These are phyloP conservation scores for Phlebiopsis gigantea DNA, from an alignment of 768 basidiomycete genomes.

Conservation along the genomic window DNA sequence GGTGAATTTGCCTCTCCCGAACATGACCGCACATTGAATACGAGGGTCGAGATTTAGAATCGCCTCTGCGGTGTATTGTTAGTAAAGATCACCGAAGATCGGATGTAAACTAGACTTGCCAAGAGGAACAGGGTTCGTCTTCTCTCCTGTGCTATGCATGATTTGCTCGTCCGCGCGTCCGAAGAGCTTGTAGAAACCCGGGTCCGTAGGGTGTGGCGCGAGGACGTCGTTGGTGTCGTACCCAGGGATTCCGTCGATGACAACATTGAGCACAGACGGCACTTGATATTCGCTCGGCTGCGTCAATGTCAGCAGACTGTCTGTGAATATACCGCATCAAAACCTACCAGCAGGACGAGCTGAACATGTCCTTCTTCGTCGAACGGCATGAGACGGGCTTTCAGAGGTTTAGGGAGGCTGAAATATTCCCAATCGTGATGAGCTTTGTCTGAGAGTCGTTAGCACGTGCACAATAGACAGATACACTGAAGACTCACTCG, in stretches of 20 bases:
- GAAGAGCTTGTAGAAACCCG: slow-evolving; percentile 29
- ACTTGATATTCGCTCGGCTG: not conserved
- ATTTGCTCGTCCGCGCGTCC: slow-evolving; percentile 45
- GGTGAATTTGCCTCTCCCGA: slow-evolving; percentile 28
- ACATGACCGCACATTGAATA: slow-evolving; percentile 26
- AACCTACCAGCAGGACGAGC: slow-evolving; percentile 4
- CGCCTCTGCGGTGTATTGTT: slow-evolving; percentile 28
- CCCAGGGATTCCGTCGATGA: slow-evolving; percentile 24
- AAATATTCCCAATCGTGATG: slow-evolving; percentile 14
- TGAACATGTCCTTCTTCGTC: slow-evolving; percentile 1
- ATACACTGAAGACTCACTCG: slow-evolving; percentile 6
- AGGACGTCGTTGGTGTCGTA: slow-evolving; percentile 39
- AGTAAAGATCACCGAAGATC: not conserved
- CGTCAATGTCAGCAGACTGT: not conserved
- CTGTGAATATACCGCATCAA: not conserved
- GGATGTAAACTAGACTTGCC: slow-evolving; percentile 12
- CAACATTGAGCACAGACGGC: slow-evolving; percentile 28
- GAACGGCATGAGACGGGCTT: slow-evolving; percentile 6
- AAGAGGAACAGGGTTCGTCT: slow-evolving; percentile 29
- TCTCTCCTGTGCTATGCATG: slow-evolving; percentile 29
- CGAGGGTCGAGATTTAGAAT: slow-evolving; percentile 30
- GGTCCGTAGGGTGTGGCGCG: slow-evolving; percentile 34
- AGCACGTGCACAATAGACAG: not conserved
- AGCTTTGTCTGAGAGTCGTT: not conserved
- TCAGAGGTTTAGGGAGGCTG: slow-evolving; percentile 2